Conservation (phyloP, 257 asterid species). For the Penstemon newberryi region DNA sequence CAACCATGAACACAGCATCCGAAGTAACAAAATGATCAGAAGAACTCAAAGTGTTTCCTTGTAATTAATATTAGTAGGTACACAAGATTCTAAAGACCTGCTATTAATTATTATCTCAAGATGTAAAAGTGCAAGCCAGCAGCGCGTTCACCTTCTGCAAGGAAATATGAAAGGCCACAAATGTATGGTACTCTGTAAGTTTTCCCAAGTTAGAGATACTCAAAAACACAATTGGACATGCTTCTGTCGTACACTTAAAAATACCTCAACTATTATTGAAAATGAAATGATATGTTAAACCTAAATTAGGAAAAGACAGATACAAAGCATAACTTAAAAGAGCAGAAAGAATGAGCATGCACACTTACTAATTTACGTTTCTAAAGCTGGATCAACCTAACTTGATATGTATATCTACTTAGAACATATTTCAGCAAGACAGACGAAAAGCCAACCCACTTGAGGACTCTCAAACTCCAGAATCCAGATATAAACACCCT, state of each 20-base stretch:
- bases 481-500: too few species aligned
- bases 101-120: neutral
- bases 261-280: too few species aligned
- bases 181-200: neutral
- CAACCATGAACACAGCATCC: neutral
- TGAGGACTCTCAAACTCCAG: neutral
- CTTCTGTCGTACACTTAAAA: neutral
- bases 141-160: neutral
- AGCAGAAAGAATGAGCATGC: neutral
- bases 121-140: too few species aligned
- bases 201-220: neutral
- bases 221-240: too few species aligned
- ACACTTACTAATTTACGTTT: neutral
- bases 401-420: neutral
- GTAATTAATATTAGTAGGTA: constrained; percentile 8
- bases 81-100: constrained; percentile 8
- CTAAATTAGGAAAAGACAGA: too few species aligned
- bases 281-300: too few species aligned
- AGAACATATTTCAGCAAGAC: neutral
- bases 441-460: too few species aligned
- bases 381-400: neutral
- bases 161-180: neutral
- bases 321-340: neutral
- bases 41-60: neutral
- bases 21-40: neutral